Evolutionary conservation across 306 rosid species (phyloP).

Genomic region (Castanospermum australe): DNA sequence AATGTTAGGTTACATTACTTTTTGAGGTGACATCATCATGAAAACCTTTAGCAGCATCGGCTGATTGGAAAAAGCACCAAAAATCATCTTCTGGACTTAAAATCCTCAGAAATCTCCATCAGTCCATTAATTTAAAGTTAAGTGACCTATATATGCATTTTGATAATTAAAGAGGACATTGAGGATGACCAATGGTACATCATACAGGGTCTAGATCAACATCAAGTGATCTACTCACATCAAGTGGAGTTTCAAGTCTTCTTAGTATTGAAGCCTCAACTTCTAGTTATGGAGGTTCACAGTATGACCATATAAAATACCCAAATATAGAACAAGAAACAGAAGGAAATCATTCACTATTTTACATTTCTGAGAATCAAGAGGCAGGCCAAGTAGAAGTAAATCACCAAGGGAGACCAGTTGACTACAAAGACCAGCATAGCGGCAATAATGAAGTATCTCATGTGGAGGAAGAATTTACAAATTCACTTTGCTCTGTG

Average conservation of each 20-base stretch:
- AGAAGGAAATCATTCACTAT: conserved; percentile 21
- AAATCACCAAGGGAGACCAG: not conserved
- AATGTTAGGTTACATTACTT: not conserved
- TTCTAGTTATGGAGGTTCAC: not conserved
- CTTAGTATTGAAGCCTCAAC: conserved; percentile 7
- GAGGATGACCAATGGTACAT: conserved; percentile 17
- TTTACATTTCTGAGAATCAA: conserved; percentile 27
- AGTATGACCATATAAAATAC: not conserved
- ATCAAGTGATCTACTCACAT: conserved; percentile 31
- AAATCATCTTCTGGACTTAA: not conserved
- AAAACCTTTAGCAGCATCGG: not conserved
- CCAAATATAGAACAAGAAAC: conserved; percentile 33
- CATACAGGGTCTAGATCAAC: conserved; percentile 37
- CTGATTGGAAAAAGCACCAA: not conserved
- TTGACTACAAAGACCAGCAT: not conserved
- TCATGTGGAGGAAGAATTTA: conserved; percentile 36
- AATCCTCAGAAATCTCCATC: not conserved
- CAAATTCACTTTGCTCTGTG: conserved; percentile 44
- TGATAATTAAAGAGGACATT: not conserved
- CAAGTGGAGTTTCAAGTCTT: conserved; percentile 16
- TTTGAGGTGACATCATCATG: not conserved
- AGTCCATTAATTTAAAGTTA: not conserved
- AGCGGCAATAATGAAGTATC: conserved; percentile 10
- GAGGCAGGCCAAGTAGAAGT: conserved; percentile 19
- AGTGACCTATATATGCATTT: not conserved